phyloP scores from a whole-genome alignment of 106 monocot genomes.

The Ottelia alismoides region DNA sequence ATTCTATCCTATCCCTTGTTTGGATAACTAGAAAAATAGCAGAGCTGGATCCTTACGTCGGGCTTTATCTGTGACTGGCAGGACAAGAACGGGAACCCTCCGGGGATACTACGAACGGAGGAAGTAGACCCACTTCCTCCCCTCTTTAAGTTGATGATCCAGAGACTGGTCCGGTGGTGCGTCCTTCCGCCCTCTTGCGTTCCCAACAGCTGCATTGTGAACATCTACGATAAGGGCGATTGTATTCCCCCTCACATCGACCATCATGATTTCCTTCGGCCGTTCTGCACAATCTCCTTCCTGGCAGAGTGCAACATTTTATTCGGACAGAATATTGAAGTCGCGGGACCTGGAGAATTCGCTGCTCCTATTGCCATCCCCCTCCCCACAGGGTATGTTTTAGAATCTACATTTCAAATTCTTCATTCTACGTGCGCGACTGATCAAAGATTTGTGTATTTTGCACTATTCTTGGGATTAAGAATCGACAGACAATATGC shows the following conservation, averaged over 20 bases:
- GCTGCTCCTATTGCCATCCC: conserved; percentile 36
- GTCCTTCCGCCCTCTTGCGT: conserved; percentile 55
- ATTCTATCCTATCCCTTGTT: not conserved
- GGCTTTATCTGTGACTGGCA: conserved; percentile 10
- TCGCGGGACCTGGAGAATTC: conserved; percentile 54
- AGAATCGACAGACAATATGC: no score
- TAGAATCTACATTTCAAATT: no score
- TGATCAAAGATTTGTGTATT: no score
- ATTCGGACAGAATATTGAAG: conserved; percentile 49
- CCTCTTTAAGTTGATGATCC: conserved; percentile 75
- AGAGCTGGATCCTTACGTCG: no score
- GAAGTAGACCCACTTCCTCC: conserved; percentile 51
- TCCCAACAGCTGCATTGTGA: conserved; percentile 85
- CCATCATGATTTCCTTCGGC: conserved; percentile 86
- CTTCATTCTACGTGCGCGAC: no score
- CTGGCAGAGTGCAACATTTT: conserved; percentile 77
- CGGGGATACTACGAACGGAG: conserved; percentile 47
- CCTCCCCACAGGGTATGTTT: conserved; percentile 72
- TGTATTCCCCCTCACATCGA: conserved; percentile 92
- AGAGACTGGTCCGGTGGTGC: conserved; percentile 65
- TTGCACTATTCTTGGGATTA: no score
- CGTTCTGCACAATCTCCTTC: conserved; percentile 78
- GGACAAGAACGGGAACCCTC: conserved; percentile 79
- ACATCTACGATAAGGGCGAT: conserved; percentile 83
- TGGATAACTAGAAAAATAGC: no score